These are phyloP conservation scores for Metschnikowia lochheadii DNA, from an alignment of 805 yeast species.

Conservation along the genomic window DNA sequence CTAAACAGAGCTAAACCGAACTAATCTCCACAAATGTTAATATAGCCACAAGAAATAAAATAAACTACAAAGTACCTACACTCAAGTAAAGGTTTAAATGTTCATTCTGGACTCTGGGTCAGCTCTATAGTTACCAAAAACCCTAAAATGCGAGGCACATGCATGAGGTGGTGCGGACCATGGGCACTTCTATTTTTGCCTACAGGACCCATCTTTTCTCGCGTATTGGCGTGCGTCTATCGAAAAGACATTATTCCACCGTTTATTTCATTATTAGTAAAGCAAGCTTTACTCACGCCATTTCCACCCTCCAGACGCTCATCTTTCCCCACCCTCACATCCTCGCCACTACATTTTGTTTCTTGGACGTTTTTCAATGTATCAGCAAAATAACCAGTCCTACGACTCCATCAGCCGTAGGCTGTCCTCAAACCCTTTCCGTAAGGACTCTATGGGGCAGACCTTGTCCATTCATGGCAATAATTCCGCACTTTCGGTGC, in stretches of 20 bases:
- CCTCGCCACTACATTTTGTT: background rate
- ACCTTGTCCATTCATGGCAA: slow-evolving; percentile 2
- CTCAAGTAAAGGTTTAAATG: no score
- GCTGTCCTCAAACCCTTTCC: slow-evolving; percentile 69
- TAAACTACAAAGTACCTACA: no score
- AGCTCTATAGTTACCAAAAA: no score
- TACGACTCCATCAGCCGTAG: slow-evolving; percentile 38
- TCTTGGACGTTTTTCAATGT: slow-evolving; percentile 25
- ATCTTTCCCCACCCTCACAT: background rate
- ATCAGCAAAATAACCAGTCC: slow-evolving; percentile 35
- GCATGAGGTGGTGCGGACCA: background rate
- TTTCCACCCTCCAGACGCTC: background rate
- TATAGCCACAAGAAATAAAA: no score
- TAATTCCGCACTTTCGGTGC: slow-evolving; percentile 7
- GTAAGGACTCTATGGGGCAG: slow-evolving; percentile 23
- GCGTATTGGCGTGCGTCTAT: background rate
- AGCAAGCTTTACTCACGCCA: background rate
- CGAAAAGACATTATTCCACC: background rate
- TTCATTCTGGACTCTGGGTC: no score
- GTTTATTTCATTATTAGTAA: background rate
- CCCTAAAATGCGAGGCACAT: no score
- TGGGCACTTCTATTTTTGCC: background rate
- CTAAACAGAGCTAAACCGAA: no score
- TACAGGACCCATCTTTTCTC: background rate
- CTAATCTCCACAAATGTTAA: no score